These are phyloP conservation scores for Huntiella savannae DNA, from an alignment of 2,329 filamentous ascomycete species.

Conservation along the genomic window DNA sequence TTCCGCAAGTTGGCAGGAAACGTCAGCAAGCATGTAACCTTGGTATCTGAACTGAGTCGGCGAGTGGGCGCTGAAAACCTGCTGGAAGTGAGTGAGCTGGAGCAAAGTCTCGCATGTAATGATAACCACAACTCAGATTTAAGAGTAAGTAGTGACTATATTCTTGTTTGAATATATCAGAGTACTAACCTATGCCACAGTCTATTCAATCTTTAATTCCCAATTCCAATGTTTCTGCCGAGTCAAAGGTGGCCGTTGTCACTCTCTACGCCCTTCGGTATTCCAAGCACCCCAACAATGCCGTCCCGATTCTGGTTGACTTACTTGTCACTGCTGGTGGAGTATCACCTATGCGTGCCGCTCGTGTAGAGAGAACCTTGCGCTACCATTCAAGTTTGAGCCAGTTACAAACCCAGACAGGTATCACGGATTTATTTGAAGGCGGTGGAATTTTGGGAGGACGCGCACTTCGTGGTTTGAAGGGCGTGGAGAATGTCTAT, in stretches of 20 bases:
- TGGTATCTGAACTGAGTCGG: conserved; percentile 83
- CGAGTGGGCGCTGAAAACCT: conserved; percentile 70
- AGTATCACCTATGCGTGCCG: conserved; percentile 55
- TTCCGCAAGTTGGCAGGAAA: conserved; percentile 94
- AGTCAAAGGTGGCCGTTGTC: conserved; percentile 76
- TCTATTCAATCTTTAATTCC: conserved; percentile 75
- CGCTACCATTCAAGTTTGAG: conserved; percentile 77
- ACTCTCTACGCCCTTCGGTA: conserved; percentile 92
- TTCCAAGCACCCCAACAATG: conserved; percentile 66
- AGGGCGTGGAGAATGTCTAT: conserved; percentile 97
- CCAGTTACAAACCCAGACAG: conserved; percentile 51
- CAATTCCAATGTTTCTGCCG: conserved; percentile 52
- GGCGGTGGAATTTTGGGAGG: conserved; percentile 59
- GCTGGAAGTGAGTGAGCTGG: conserved; percentile 90
- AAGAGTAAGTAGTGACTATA: conserved; percentile 37
- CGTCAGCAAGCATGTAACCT: conserved; percentile 92
- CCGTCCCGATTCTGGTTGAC: conserved; percentile 69
- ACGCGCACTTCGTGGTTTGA: conserved; percentile 81
- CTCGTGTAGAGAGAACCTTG: conserved; percentile 64
- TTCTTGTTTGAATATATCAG: not conserved
- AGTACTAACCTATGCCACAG: conserved; percentile 21
- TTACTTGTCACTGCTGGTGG: conserved; percentile 70
- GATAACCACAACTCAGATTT: conserved; percentile 84
- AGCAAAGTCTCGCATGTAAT: conserved; percentile 91
- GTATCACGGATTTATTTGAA: conserved; percentile 83